Base-by-base conservation (phyloP, 2,329 filamentous ascomycete species). In the Cercospora zeina region DNA sequence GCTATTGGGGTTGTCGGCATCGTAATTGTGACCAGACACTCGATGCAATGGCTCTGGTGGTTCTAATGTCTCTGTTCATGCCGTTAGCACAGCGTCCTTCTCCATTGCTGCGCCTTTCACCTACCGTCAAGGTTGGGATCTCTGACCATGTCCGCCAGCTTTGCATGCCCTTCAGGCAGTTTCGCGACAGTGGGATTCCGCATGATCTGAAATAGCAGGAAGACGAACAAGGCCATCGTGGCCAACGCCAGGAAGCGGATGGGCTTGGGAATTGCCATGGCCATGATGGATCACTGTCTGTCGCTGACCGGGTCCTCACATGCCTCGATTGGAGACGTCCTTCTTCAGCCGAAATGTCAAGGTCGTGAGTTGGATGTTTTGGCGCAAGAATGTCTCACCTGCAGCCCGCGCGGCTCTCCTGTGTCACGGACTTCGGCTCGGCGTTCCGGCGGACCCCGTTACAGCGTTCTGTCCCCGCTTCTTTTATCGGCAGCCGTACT, bases 41-140 rank as follows among this genome's bases (percentile, higher is more conserved):
- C 91, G 86, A 72, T 84, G 86, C 68, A 97, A 80, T 13, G 85
- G 80, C 57, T 91, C 93, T 66, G 88, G 85, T 21, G 93, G 93
- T 76, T 97, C 93, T 66, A 86, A 87, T 34, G 90, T 95, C 49
- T 64, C 67, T 69, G 47, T 53, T 16, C 14, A n/a, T n/a, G 16
- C 16, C 21, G 14, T 59, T 33, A 53, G 45, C 16, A 47, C 33
- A 24, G n/a, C 8, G 34, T 58, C 47, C 54, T 47, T 19, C 36
- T 13, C 39, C n/a, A 2, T 30, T 56, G 31, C n/a, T 50, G 21
- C 37, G 10, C 3, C 8, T 21, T 33, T 31, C 10, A 78, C 89
- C 75, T 81, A 96, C 93, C 87, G 77, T 97, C 92, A 72, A 93
- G 76, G 72, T 93, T 91, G 59, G 93, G 93, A 78, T 97, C 93